Conservation (phyloP, 345 rosid species). For the Sisymbrium altissimum region DNA sequence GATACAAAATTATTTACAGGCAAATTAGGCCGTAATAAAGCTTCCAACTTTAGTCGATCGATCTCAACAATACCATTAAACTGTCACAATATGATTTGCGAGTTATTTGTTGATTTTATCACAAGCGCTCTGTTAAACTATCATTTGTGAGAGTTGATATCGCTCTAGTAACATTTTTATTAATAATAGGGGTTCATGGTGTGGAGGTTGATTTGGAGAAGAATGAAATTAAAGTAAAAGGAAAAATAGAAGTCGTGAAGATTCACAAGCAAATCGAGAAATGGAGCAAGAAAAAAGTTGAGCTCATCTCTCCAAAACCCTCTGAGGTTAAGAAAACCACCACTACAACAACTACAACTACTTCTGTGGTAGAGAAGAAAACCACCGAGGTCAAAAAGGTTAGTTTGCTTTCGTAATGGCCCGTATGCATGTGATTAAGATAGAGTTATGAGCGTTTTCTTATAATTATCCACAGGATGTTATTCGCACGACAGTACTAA, state of each 20-base stretch:
- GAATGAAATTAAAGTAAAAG: slow-evolving; percentile 70
- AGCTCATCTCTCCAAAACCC: slow-evolving; percentile 55
- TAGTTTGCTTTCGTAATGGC: not conserved
- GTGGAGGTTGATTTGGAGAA: slow-evolving; percentile 60
- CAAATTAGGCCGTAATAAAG: not conserved
- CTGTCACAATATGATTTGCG: not conserved
- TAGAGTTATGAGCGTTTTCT: not conserved
- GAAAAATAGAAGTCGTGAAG: slow-evolving; percentile 51
- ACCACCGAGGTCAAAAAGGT: slow-evolving; percentile 53
- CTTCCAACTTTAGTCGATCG: not conserved
- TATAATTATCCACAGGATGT: slow-evolving; percentile 35
- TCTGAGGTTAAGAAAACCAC: slow-evolving; percentile 31
- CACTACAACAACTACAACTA: slow-evolving; percentile 19
- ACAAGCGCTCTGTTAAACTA: not conserved
- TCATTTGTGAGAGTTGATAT: not conserved
- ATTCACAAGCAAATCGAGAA: slow-evolving; percentile 59
- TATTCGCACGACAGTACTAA: slow-evolving; percentile 45
- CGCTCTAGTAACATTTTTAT: not conserved
- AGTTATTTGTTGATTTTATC: not conserved
- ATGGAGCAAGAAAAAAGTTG: slow-evolving; percentile 65
- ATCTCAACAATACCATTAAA: not conserved
- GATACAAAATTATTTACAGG: not conserved
- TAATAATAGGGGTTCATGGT: slow-evolving; percentile 53
- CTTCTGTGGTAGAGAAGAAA: slow-evolving; percentile 33
- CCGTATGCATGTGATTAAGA: not conserved